Percentiles rank a stretch among this genome's conserved stretches.
Conservation (phyloP, 129 eudicot species). For the Deinandra increscens region DNA sequence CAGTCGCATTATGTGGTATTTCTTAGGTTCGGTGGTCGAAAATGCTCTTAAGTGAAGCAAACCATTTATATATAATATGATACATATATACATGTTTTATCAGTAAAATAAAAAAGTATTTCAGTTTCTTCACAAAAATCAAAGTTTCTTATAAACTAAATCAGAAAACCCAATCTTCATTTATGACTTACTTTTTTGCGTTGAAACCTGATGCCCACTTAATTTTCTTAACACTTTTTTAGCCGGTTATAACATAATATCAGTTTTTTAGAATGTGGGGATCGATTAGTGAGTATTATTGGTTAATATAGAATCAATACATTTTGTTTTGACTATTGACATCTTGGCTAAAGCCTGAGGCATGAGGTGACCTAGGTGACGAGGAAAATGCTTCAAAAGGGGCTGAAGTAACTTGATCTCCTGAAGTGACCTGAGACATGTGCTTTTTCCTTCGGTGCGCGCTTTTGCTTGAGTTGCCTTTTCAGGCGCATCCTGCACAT, state of each 20-base stretch:
- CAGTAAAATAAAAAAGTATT: neutral
- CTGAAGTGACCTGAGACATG: neutral
- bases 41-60: neutral
- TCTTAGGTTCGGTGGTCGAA: neutral
- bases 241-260: neutral
- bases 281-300: neutral
- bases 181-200: neutral
- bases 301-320: neutral
- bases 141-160: neutral
- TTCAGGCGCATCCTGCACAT: neutral
- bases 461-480: neutral
- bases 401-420: neutral
- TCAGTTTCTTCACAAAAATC: neutral
- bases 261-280: neutral
- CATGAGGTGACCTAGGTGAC: neutral
- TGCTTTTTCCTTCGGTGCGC: neutral
- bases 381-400: neutral
- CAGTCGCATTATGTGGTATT: neutral
- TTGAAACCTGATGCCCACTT: slow-evolving; percentile 1
- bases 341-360: neutral
- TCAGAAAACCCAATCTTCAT: neutral
- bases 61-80: neutral
- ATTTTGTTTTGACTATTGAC: neutral
- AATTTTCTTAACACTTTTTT: neutral
- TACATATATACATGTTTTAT: neutral